Conservation (phyloP, 768 basidiomycete genomes). For the Boletus subcaerulescens region DNA sequence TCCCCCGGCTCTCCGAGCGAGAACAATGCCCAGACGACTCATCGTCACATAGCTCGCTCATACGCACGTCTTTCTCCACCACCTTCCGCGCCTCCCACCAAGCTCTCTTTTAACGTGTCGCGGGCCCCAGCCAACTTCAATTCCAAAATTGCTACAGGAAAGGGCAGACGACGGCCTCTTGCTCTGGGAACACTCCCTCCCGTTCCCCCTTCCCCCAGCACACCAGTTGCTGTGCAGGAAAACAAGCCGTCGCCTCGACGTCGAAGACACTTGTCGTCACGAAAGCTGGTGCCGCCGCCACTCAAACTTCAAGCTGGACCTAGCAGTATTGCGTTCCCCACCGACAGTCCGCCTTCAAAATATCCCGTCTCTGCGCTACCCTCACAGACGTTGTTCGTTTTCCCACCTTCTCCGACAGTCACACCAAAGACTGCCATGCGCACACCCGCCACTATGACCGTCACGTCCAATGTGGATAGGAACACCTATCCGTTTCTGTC, state of each 20-base stretch:
- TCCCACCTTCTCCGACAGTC: slow-evolving; percentile 73
- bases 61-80: slow-evolving; percentile 25
- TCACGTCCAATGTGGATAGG: slow-evolving; percentile 58
- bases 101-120: slow-evolving; percentile 47
- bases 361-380: slow-evolving; percentile 44
- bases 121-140: slow-evolving; percentile 50
- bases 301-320: slow-evolving; percentile 43
- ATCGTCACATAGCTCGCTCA: slow-evolving; percentile 7
- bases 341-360: slow-evolving; percentile 20
- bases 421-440: slow-evolving; percentile 42
- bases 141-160: slow-evolving; percentile 47
- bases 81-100: slow-evolving; percentile 57
- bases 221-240: slow-evolving; percentile 43
- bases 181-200: slow-evolving; percentile 63
- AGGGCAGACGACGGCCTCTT: slow-evolving; percentile 58
- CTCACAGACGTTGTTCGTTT: slow-evolving; percentile 84
- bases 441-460: slow-evolving; percentile 80
- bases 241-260: slow-evolving; percentile 32
- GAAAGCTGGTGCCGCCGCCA: slow-evolving; percentile 54
- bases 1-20: slow-evolving; percentile 36
- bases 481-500: slow-evolving; percentile 53
- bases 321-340: slow-evolving; percentile 28
- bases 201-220: slow-evolving; percentile 70
- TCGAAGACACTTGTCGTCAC: slow-evolving; percentile 52
- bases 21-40: slow-evolving; percentile 21